Evolutionary conservation across 352 stramenopile species (phyloP).

Genomic region (Globisporangium yorkense): DNA sequence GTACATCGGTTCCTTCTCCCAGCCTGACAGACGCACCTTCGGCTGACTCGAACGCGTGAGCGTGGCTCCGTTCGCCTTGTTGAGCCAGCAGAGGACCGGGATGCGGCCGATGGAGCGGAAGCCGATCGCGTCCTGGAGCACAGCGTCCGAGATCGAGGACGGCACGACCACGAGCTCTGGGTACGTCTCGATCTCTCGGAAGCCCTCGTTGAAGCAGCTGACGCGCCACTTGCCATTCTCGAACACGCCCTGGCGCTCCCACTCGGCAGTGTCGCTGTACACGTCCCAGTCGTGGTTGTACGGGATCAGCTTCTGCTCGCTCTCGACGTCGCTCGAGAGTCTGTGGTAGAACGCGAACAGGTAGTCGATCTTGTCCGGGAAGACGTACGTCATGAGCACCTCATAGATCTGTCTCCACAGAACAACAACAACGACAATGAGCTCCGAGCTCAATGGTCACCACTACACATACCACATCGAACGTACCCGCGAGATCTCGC

Average conservation of each 20-base stretch:
- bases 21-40: constrained; percentile 27
- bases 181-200: constrained; percentile 89
- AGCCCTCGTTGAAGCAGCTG: constrained; percentile 59
- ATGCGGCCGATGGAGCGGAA: constrained; percentile 76
- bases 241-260: constrained; percentile 66
- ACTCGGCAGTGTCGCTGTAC: constrained; percentile 60
- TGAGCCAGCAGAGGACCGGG: constrained; percentile 67
- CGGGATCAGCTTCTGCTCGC: constrained; percentile 49
- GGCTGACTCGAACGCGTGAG: constrained; percentile 77
- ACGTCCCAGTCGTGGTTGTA: constrained; percentile 60
- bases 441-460: background rate
- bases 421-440: background rate
- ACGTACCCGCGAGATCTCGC: constrained; percentile 59
- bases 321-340: constrained; percentile 36
- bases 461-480: background rate
- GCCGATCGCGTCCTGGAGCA: constrained; percentile 66
- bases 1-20: background rate
- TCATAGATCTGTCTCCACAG: constrained; percentile 48
- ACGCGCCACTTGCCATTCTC: constrained; percentile 64
- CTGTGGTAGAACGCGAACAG: constrained; percentile 83
- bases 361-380: constrained; percentile 78
- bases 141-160: constrained; percentile 78
- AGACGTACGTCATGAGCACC: constrained; percentile 78
- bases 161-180: constrained; percentile 93
- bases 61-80: constrained; percentile 55